Conservation (phyloP, 768 basidiomycete species). For the Boletus huronensis region DNA sequence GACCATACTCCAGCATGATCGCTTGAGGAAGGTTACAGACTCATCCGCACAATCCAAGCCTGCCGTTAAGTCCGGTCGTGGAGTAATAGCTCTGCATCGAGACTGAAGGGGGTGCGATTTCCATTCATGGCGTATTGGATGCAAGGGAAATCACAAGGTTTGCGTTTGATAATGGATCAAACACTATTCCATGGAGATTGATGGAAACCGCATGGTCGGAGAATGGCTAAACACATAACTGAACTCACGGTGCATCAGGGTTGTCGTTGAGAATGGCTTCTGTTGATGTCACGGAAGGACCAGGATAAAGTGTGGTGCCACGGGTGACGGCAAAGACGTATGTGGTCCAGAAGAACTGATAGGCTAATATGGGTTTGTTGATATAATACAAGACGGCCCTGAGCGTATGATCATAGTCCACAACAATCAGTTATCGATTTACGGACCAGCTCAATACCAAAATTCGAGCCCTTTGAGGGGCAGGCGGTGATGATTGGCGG, state of each 20-base stretch:
- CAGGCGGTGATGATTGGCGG: slow-evolving; percentile 57
- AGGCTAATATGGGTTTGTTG: not conserved
- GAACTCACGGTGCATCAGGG: slow-evolving; percentile 5
- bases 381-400: not conserved
- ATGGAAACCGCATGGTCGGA: not conserved
- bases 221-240: not conserved
- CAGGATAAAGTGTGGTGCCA: not conserved
- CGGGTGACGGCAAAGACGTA: not conserved
- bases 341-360: not conserved
- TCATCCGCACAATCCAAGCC: slow-evolving; percentile 11
- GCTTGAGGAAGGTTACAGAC: not conserved
- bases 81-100: not conserved
- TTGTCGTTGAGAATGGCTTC: not conserved
- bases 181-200: not conserved
- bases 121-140: not conserved
- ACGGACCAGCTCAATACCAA: slow-evolving; percentile 57
- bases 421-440: slow-evolving; percentile 60
- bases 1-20: not conserved
- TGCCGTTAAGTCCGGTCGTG: not conserved
- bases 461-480: slow-evolving; percentile 46
- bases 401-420: slow-evolving; percentile 30
- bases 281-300: not conserved
- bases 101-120: not conserved
- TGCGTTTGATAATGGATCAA: not conserved
- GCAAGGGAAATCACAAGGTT: not conserved